Base-by-base conservation (phyloP, 441 rosid species). In the Syzygium syzygioides region DNA sequence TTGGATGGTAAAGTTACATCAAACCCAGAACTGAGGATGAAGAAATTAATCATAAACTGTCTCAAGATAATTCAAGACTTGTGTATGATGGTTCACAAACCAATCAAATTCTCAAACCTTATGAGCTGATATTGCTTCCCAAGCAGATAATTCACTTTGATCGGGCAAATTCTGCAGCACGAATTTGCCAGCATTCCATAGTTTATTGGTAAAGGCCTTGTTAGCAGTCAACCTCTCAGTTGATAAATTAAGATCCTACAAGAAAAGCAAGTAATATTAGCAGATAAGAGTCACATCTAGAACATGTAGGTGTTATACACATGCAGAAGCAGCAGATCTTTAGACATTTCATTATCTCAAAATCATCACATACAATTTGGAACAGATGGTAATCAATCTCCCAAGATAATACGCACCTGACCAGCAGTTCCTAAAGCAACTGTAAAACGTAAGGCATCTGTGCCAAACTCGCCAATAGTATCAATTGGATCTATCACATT, bases 111-210 rank as follows among this genome's bases (percentile, higher is more conserved):
- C 25, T 7, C 89, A 90, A 88, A 98, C 98, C 98, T 95, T 91
- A 90, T 88, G 88, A 71, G 94, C 93, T 91, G 91, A 91, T 68
- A 96, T 85, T 89, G 90, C 90, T 89, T 95, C 97, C 99, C 99
- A 98, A 87, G 95, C 94, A 92, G 96, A 91, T 86, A 41, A 86
- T 90, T 98, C 96, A 90, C 90, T 94, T 88, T 90, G 95, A 93
- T 92, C 91, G 20, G 99, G 98, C 90, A 98, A 90, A 94, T 95
- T 96, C 91, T 96, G 98, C 90, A 98, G 90, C 87, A 95, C 92
- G 92, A 96, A 98, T 94, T 96, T 98, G 90, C 99, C 98, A 91
- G 99, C 99, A 94, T 98, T 98, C 99, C 99, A 98, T 56, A 98
- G 92, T 93, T 98, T 98, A 92, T 96, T 98, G 62, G 98, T 96